Evolutionary conservation across 352 stramenopile genomes (phyloP).

Genomic region (Phytophthora megakarya): DNA sequence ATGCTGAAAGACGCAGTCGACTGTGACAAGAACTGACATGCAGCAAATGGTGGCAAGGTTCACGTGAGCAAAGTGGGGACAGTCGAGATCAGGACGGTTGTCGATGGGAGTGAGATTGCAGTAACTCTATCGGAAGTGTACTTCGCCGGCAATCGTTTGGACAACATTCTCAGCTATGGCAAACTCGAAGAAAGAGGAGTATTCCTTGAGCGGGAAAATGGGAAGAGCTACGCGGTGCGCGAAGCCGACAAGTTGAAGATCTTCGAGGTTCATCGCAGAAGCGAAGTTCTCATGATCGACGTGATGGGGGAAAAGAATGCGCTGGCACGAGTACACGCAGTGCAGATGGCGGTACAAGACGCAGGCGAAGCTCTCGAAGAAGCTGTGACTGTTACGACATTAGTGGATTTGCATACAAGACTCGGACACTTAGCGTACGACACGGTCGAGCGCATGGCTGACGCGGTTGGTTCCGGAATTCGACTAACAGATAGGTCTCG

Average conservation of each 20-base stretch:
- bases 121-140: too few relatives aligned
- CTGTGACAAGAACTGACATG: too few relatives aligned
- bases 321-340: background rate
- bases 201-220: background rate
- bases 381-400: background rate
- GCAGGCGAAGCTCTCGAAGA: background rate
- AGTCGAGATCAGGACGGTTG: too few relatives aligned
- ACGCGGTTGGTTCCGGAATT: background rate
- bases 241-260: background rate
- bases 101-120: too few relatives aligned
- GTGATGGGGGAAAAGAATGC: background rate
- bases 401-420: background rate
- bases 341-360: background rate
- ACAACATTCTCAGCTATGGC: background rate
- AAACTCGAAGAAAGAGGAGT: background rate
- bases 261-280: background rate
- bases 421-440: conserved; percentile 7
- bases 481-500: background rate
- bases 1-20: too few relatives aligned
- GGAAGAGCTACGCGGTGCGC: background rate
- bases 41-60: too few relatives aligned
- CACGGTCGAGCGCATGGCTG: conserved; percentile 1
- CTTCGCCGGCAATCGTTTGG: background rate
- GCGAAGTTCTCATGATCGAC: conserved; percentile 7
- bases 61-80: too few relatives aligned